Evolutionary conservation across 2,329 filamentous ascomycete genomes (phyloP).

Genomic region (Neonectria ditissima): DNA sequence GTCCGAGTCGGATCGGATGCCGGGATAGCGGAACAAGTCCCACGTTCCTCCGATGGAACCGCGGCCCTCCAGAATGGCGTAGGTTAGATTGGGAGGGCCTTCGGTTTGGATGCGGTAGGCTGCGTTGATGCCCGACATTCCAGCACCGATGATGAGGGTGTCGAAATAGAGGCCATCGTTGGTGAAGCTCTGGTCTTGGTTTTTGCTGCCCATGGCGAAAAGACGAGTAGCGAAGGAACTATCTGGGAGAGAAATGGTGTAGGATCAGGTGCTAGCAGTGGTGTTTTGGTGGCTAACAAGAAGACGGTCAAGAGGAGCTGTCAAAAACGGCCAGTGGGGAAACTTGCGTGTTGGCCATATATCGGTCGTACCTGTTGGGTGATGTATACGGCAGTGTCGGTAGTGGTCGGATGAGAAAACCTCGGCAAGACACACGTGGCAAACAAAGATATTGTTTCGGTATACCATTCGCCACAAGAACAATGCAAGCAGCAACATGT

Average conservation of each 20-base stretch:
- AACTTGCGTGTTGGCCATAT: neutral
- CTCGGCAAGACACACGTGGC: neutral
- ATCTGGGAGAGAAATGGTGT: no score
- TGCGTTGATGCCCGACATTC: constrained; percentile 80
- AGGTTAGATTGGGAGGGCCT: constrained; percentile 62
- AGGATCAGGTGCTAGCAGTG: no score
- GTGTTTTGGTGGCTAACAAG: no score
- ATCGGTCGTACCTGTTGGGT: no score
- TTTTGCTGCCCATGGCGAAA: constrained; percentile 17
- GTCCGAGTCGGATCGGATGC: constrained; percentile 74
- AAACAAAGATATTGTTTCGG: no score
- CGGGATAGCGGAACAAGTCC: constrained; percentile 82
- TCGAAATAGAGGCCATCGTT: constrained; percentile 50
- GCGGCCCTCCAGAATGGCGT: constrained; percentile 76
- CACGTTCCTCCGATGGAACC: constrained; percentile 79
- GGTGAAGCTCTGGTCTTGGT: no score
- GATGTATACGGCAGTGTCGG: neutral
- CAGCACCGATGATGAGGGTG: constrained; percentile 76
- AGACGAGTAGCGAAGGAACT: neutral
- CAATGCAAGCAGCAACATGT: neutral
- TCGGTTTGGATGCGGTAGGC: constrained; percentile 76
- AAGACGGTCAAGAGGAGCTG: no score
- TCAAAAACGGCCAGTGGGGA: no score
- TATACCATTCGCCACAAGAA: no score
- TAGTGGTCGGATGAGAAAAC: neutral